These are phyloP conservation scores for Chamaenerion angustifolium DNA, from an alignment of 345 rosid species.

Conservation along the genomic window DNA sequence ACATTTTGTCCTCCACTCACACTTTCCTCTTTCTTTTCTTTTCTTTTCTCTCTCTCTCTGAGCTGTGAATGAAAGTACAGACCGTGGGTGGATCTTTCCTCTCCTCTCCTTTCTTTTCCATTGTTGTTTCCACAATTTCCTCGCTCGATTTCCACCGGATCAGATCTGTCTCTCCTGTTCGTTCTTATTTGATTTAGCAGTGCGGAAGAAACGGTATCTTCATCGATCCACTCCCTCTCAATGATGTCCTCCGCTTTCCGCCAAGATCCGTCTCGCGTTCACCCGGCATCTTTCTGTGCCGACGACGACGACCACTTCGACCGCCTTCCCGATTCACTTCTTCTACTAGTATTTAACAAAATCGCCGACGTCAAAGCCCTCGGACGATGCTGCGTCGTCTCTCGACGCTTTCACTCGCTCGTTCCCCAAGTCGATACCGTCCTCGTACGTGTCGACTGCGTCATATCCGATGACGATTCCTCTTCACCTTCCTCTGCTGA, in stretches of 20 bases:
- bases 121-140: too few species aligned
- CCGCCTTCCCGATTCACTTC: constrained; percentile 65
- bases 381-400: constrained; percentile 83
- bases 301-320: constrained; percentile 56
- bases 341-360: constrained; percentile 61
- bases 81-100: constrained; percentile 23
- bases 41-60: not conserved
- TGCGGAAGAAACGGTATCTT: too few species aligned
- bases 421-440: constrained; percentile 80
- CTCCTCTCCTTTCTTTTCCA: constrained; percentile 9
- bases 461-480: constrained; percentile 73
- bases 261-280: constrained; percentile 30
- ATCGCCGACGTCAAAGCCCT: constrained; percentile 89
- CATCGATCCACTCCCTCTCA: too few species aligned
- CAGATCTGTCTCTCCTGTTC: too few species aligned
- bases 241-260: constrained; percentile 9
- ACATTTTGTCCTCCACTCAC: too few species aligned
- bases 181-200: too few species aligned
- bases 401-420: constrained; percentile 59
- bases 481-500: constrained; percentile 22
- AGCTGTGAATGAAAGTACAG: constrained; percentile 9
- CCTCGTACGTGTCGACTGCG: constrained; percentile 80
- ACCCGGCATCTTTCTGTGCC: constrained; percentile 41
- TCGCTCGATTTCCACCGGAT: too few species aligned
- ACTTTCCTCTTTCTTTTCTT: not conserved